Evolutionary conservation across 352 stramenopile species (phyloP), one percentile per base, ranked within the genome.

Genomic region (Globisporangium ultimum): DNA sequence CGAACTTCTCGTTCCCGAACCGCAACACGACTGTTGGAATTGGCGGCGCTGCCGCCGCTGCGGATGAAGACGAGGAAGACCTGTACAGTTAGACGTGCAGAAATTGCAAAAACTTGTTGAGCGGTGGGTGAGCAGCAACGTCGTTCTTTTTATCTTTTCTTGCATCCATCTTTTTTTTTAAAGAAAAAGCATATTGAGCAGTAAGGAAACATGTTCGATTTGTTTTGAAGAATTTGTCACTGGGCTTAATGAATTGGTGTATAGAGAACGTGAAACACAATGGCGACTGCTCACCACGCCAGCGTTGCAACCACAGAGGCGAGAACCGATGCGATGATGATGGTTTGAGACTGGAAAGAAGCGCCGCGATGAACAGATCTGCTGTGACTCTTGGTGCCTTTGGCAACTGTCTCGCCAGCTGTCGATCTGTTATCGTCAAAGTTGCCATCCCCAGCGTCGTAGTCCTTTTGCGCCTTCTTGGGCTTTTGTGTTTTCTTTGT

Each of bases 1-100:
- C 92, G n/a, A 98, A 93, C 42, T 99, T 99, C 83, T 84, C 93
- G 18, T 99, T 99, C 81, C 96, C 85, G 40, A 76, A 82, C 56
- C 76, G 74, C 64, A 90, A 85, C 49, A 72, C 84, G 46, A 56
- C 48, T 45, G 17, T 5, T n/a, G 81, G 64, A 53, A 71, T 74
- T 48, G 70, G 58, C 7, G 55, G 43, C 45, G 62, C 64, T 50
- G 84, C 62, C 48, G 89, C 71, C 38, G 77, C 68, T 9, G 95
- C 87, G 10, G 93, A 96, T 36, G 93, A 98, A 38, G 93, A 98
- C 53, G 96, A 99, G 65, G 96, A 99, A 73, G 97, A 99, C 71
- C 85, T 99, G 53, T 99, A 99, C 88, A 98, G 89, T 75, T 99
- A 90, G 75, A 82, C 60, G 53, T 63, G 59, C 58, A 47, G 28